These are phyloP conservation scores for Aegilops tauschii DNA, from an alignment of 176 grass and related monocot species.

Conservation along the genomic window DNA sequence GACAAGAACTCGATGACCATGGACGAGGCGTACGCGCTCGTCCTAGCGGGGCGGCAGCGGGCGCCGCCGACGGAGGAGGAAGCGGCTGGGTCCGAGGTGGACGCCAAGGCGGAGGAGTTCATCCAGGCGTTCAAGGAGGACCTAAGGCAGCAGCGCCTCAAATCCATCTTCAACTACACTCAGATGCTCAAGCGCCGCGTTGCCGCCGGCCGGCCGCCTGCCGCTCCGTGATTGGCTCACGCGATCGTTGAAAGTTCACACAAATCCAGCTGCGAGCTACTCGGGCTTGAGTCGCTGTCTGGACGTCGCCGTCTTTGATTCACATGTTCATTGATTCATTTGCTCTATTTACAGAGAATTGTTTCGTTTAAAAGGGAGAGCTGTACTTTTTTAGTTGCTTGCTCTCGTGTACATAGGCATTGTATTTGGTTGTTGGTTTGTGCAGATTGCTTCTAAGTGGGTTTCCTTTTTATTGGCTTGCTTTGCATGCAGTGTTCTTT, in stretches of 20 bases:
- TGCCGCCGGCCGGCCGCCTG: neutral
- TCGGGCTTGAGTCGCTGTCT: neutral
- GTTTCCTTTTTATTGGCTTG: neutral
- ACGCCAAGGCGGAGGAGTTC: constrained; percentile 45
- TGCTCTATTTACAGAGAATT: neutral
- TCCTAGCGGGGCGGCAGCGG: neutral
- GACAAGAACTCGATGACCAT: constrained; percentile 32
- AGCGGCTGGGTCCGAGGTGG: constrained; percentile 25
- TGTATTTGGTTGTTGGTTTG: neutral
- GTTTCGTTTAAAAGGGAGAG: neutral
- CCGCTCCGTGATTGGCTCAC: neutral
- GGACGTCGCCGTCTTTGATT: neutral
- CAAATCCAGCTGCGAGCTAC: neutral
- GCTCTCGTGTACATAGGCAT: neutral
- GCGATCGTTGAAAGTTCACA: neutral
- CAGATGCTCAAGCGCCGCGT: constrained; percentile 50
- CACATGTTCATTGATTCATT: neutral
- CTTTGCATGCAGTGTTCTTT: neutral
- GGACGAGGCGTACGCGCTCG: constrained; percentile 46
- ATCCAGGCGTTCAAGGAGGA: constrained; percentile 29
- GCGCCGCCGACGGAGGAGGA: constrained; percentile 9
- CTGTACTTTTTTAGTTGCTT: neutral
- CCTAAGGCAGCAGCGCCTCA: constrained; percentile 38
- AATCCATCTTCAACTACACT: constrained; percentile 61
- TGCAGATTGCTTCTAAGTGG: neutral